Base-by-base conservation (phyloP, 306 rosid species). In the Parietaria judaica region DNA sequence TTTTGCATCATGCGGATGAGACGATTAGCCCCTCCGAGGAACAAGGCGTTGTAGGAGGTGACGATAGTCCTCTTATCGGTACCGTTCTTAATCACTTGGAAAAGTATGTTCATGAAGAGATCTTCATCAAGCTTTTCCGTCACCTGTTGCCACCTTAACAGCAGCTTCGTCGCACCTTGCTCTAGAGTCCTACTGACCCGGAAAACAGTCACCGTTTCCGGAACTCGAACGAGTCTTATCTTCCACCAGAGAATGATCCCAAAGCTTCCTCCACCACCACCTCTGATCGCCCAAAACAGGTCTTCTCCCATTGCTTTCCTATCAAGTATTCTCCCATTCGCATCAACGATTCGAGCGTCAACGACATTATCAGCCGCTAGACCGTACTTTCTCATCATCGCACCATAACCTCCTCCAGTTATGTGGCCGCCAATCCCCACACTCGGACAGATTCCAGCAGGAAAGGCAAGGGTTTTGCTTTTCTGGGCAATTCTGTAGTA, bases 181-280 rank as follows among this genome's bases (percentile, higher is more conserved):
- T 69, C 73, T 1, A 73, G 6, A 0, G 56, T 61, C 41, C 57
- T 60, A 0, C 14, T 14, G 3, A 66, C 73, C 0, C 41, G 10
- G 37, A 78, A 73, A 6, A 69, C 69, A 0, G 75, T 65, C 31
- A 78, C 75, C 0, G 10, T 66, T 6, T 35, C 14, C 1, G 78
- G 82, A 5, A 78, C 63, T 2, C 12, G 51, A 14, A 77, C 70
- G 4, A 76, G 57, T 6, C 47, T 76, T 6, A 76, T 71, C 52
- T 63, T 71, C 63, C 72, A 76, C 6, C 76, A 63, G 7, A 76
- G 66, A 37, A 71, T 41, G 13, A 76, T 56, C 6, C 61, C 61
- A 7, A 56, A 56, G 23, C 61, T 56, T 37, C 46, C 61, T 56
- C 61, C 61, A 1, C 61, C 61, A 9, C 61, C 61, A 4, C 61